phyloP scores from a whole-genome alignment of 2,329 filamentous ascomycete genomes.

The Atkinsonella hypoxylon region DNA sequence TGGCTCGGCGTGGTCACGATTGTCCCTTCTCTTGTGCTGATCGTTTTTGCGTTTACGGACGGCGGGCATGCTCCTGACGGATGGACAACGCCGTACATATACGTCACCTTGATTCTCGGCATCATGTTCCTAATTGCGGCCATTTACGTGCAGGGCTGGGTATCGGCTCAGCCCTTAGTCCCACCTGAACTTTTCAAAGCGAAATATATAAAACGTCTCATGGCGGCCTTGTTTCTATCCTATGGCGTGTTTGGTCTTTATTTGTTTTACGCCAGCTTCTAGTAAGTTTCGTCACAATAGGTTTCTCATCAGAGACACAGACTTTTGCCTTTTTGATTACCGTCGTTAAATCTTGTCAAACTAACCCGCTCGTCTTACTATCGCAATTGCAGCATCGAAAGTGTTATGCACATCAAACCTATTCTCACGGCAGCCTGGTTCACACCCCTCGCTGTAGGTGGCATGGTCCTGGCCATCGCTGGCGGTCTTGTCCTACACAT shows the following conservation, averaged over 20 bases:
- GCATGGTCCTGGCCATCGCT: slow-evolving; percentile 48
- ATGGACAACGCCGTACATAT: slow-evolving; percentile 66
- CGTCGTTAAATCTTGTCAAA: not conserved
- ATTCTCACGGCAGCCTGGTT: slow-evolving; percentile 58
- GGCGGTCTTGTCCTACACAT: slow-evolving; percentile 58
- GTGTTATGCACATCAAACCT: slow-evolving; percentile 45
- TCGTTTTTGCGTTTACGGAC: slow-evolving; percentile 67
- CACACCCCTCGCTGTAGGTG: slow-evolving; percentile 54
- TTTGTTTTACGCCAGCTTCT: slow-evolving; percentile 57
- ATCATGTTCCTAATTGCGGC: slow-evolving; percentile 45
- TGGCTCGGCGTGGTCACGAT: slow-evolving; percentile 52
- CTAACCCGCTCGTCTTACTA: not conserved
- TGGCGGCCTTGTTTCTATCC: slow-evolving; percentile 47
- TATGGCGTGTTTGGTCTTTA: slow-evolving; percentile 61
- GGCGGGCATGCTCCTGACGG: slow-evolving; percentile 54
- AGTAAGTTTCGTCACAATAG: slow-evolving; percentile 31
- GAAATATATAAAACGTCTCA: slow-evolving; percentile 55
- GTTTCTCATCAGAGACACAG: not conserved
- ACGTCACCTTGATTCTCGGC: slow-evolving; percentile 51
- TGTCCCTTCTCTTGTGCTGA: slow-evolving; percentile 52
- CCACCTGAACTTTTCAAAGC: slow-evolving; percentile 58
- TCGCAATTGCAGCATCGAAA: slow-evolving; percentile 37
- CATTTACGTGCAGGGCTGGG: slow-evolving; percentile 61
- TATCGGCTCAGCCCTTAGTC: slow-evolving; percentile 55
- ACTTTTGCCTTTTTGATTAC: not conserved